A percentile compares a stretch with the other conserved stretches of the same genome.
Conservation (phyloP, 2,329 filamentous ascomycete species). For the Stemphylium lycopersici region DNA sequence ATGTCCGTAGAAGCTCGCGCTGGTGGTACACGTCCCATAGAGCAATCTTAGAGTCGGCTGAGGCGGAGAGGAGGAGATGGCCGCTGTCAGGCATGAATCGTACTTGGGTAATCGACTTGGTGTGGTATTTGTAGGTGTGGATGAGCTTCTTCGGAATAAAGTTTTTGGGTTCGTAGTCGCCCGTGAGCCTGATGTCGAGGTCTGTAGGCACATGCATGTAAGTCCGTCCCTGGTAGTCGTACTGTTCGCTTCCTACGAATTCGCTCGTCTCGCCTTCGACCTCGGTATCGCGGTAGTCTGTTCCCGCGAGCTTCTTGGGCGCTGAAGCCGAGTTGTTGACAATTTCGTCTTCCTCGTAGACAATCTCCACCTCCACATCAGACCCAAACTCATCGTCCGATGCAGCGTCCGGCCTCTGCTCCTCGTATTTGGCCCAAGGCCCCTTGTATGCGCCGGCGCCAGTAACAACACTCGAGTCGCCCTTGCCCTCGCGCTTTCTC, state of each 20-base stretch:
- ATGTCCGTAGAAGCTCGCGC: conserved; percentile 87
- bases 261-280: conserved; percentile 73
- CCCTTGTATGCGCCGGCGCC: conserved; percentile 89
- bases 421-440: conserved; percentile 87
- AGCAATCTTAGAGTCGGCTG: conserved; percentile 88
- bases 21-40: conserved; percentile 95
- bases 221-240: conserved; percentile 92
- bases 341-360: conserved; percentile 76
- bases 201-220: conserved; percentile 94
- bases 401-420: conserved; percentile 70
- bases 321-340: conserved; percentile 66
- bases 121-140: conserved; percentile 85
- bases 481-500: conserved; percentile 82
- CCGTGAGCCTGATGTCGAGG: conserved; percentile 63
- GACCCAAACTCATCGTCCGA: conserved; percentile 68
- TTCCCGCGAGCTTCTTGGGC: conserved; percentile 62
- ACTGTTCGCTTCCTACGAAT: conserved; percentile 82
- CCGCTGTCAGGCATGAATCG: conserved; percentile 89
- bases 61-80: conserved; percentile 86
- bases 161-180: conserved; percentile 81
- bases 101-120: conserved; percentile 83
- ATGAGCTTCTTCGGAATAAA: conserved; percentile 94
- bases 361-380: conserved; percentile 75
- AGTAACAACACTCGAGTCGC: conserved; percentile 81
- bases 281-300: conserved; percentile 56